A percentile compares a stretch with the other conserved stretches of the same genome.
Conservation (phyloP, 2,329 filamentous ascomycete genomes). For the Eutypella sp. region DNA sequence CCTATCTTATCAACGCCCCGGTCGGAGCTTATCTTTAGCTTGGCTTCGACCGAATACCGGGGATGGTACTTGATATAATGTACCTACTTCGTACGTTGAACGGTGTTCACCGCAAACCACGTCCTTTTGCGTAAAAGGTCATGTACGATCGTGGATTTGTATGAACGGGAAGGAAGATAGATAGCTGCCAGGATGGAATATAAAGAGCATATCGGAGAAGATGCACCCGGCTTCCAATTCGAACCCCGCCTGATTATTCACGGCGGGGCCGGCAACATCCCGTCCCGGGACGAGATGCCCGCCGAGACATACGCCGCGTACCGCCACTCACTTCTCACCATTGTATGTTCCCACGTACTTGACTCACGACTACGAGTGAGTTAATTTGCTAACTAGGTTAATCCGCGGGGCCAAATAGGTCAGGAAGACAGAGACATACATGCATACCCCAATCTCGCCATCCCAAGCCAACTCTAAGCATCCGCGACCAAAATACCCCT, state of each 20-base stretch:
- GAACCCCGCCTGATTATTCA: constrained; percentile 63
- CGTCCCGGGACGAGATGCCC: constrained; percentile 49
- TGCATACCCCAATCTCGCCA: constrained; percentile 30
- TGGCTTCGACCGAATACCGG: too few species aligned
- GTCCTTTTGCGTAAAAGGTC: too few species aligned
- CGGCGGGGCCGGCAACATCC: constrained; percentile 68
- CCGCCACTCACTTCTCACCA: constrained; percentile 54
- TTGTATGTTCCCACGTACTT: constrained; percentile 39
- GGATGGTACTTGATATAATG: too few species aligned
- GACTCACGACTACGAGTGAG: neutral
- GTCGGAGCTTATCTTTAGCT: too few species aligned
- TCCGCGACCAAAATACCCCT: constrained; percentile 31
- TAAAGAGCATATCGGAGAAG: constrained; percentile 18
- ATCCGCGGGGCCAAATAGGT: constrained; percentile 28
- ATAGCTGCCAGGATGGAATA: too few species aligned
- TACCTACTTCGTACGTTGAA: too few species aligned
- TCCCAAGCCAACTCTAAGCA: constrained; percentile 3
- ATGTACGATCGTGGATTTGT: too few species aligned
- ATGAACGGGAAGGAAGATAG: too few species aligned
- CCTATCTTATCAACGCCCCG: neutral
- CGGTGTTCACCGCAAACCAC: too few species aligned
- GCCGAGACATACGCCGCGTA: constrained; percentile 54
- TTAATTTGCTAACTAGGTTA: neutral
- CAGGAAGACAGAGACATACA: constrained; percentile 40
- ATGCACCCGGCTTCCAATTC: constrained; percentile 17